Evolutionary conservation across 345 rosid species (phyloP), one percentile per base, ranked within the genome.

Genomic region (Geranium rotundifolium): DNA sequence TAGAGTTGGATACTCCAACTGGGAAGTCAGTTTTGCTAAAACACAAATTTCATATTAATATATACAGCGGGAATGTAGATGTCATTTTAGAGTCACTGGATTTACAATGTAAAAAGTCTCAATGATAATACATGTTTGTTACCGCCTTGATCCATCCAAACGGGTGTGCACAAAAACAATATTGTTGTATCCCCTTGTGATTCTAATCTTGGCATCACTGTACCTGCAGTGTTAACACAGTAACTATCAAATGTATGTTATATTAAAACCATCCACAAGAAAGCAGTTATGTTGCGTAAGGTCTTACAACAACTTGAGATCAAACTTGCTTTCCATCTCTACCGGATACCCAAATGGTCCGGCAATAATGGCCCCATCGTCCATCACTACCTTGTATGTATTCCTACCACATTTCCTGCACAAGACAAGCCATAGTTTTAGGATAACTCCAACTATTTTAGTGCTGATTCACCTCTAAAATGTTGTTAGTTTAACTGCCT

Each of bases 301-400:
- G 69, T 72, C 91, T 87, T 81, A 87, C 96, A 93, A 77, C 34
- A 92, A 71, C 64, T 84, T 67, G 39, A 87, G 73, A 58, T 71
- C 66, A 14, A 89, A 72, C 63, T 68, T 82, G 78, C 78, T 89
- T 72, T 81, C 82, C 76, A 92, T 73, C 58, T 84, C 87, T 10
- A 92, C 46, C 0, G 95, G 96, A 67, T 79, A 85, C 58, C 98
- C 96, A 63, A 83, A 82, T 29, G 80, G 76, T 23, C 98, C 95
- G 0, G 72, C 88, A 17, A 92, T 78, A 29, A 92, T 85, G 52
- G 95, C 98, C 62, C 88, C 87, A 31, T 92, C 96, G 17, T 92
- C 80, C 98, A 92, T 89, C 27, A 64, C 72, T 49, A 87, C 69
- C 1, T 79, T 72, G 57, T 89, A 87, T 1, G 70, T 73, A 52